A percentile compares a stretch with the other conserved stretches of the same genome.
These are phyloP conservation scores for Cicer pinnatifidum DNA, from an alignment of 306 rosid genomes.

Conservation along the genomic window DNA sequence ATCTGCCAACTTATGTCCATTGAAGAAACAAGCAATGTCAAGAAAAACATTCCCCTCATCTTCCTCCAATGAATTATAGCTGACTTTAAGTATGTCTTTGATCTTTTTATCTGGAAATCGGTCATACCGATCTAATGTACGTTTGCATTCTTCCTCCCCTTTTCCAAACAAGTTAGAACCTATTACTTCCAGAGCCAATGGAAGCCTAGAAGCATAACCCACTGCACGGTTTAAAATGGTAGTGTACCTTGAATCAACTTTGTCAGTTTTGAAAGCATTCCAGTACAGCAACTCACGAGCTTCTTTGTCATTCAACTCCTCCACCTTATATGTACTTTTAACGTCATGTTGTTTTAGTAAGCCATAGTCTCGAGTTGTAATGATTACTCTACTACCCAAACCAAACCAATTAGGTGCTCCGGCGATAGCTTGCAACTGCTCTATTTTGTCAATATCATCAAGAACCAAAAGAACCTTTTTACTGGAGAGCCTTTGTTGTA, in stretches of 20 bases:
- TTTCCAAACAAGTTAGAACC: constrained; percentile 25
- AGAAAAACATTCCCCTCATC: constrained; percentile 20
- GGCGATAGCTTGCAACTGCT: constrained; percentile 1
- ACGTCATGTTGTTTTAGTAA: not conserved
- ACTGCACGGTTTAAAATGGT: constrained; percentile 8
- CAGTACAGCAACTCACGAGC: not conserved
- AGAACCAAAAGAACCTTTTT: not conserved
- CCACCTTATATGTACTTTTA: not conserved
- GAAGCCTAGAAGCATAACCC: constrained; percentile 24
- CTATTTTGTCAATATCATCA: constrained; percentile 3
- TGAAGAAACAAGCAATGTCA: constrained; percentile 22
- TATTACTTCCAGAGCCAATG: constrained; percentile 30
- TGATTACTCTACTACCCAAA: constrained; percentile 13
- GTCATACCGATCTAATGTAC: not conserved
- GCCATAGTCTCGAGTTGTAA: not conserved
- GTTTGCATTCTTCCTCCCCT: not conserved
- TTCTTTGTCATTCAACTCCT: not conserved
- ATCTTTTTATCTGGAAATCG: not conserved
- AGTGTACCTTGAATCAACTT: not conserved
- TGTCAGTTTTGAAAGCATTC: constrained; percentile 13
- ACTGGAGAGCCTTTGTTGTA: not conserved
- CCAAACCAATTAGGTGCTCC: constrained; percentile 14
- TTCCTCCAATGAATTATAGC: constrained; percentile 14
- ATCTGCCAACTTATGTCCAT: constrained; percentile 10
- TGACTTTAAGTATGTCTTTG: constrained; percentile 6